A percentile compares a stretch with the other conserved stretches of the same genome.
Evolutionary conservation across 2,329 filamentous ascomycete genomes (phyloP).

Genomic region (Lecanicillium sp.): DNA sequence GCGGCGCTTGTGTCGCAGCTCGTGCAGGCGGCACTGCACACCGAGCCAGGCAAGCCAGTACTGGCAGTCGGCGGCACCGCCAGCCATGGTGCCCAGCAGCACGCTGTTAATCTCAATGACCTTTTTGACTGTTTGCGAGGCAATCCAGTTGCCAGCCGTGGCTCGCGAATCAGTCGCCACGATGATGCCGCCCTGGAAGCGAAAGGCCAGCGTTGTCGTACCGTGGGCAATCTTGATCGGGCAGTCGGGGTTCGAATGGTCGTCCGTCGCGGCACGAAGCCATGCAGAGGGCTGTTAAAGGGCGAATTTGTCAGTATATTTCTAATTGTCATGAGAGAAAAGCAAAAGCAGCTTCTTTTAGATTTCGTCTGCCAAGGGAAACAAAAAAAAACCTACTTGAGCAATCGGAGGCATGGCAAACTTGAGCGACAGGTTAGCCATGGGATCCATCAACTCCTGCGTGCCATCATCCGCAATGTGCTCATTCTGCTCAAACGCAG

Average conservation of each 20-base stretch:
- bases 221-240: constrained; percentile 99
- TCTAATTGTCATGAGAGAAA: background rate
- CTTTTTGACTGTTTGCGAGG: constrained; percentile 99
- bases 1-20: constrained; percentile 97
- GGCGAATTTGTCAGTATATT: background rate
- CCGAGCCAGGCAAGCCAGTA: constrained; percentile 99
- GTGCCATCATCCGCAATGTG: constrained; percentile 64
- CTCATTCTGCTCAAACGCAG: constrained; percentile 64
- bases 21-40: constrained; percentile 98
- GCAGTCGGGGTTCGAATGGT: constrained; percentile 91
- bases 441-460: constrained; percentile 62
- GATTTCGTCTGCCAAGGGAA: no score
- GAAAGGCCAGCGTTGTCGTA: constrained; percentile 94
- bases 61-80: constrained; percentile 97
- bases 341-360: background rate
- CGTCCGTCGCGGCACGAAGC: constrained; percentile 94
- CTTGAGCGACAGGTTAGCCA: constrained; percentile 75
- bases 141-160: constrained; percentile 98
- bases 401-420: constrained; percentile 92
- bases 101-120: constrained; percentile 97
- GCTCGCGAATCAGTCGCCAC: constrained; percentile 96
- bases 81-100: constrained; percentile 94
- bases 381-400: constrained; percentile 60
- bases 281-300: constrained; percentile 69
- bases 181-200: constrained; percentile 97